phyloP scores from a whole-genome alignment of 208 protist genomes.

The Porcisia deanei region DNA sequence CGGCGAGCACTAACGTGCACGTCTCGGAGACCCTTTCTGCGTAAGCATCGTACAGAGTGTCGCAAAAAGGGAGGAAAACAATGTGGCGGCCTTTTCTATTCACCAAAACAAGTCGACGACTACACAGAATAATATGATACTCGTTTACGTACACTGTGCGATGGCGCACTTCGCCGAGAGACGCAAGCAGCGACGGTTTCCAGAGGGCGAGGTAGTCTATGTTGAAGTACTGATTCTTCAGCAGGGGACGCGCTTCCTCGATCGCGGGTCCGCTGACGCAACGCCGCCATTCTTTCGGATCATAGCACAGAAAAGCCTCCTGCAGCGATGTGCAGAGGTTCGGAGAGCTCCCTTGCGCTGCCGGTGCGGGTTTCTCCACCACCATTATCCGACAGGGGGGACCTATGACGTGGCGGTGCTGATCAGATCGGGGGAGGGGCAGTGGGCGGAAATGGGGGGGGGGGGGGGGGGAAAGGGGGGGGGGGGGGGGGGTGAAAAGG shows the following conservation, averaged over 20 bases:
- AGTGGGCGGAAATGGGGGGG: not conserved
- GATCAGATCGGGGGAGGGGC: not conserved
- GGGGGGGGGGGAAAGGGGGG: not conserved
- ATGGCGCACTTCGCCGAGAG: constrained; percentile 25
- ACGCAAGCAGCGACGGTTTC: constrained; percentile 30
- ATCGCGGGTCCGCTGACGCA: not conserved
- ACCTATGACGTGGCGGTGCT: not conserved
- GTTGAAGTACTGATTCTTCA: constrained; percentile 31
- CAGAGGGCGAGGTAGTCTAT: constrained; percentile 27
- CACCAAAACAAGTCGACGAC: constrained; percentile 52
- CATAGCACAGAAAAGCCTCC: constrained; percentile 24
- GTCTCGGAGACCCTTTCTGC: constrained; percentile 36
- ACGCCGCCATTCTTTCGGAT: constrained; percentile 3
- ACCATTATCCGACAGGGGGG: constrained; percentile 1
- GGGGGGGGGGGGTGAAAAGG: not conserved
- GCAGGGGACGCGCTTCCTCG: constrained; percentile 21
- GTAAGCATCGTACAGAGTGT: constrained; percentile 51
- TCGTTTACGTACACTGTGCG: constrained; percentile 27
- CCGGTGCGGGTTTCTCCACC: not conserved
- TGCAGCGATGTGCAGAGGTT: constrained; percentile 8
- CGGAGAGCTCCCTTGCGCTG: constrained; percentile 13
- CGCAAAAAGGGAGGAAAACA: constrained; percentile 62
- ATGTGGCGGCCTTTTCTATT: constrained; percentile 36
- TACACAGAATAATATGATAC: constrained; percentile 51
- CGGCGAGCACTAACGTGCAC: constrained; percentile 51